A percentile compares a stretch with the other conserved stretches of the same genome.
phyloP scores from a whole-genome alignment of 2,329 filamentous ascomycete genomes.

The Triangularia setosa region DNA sequence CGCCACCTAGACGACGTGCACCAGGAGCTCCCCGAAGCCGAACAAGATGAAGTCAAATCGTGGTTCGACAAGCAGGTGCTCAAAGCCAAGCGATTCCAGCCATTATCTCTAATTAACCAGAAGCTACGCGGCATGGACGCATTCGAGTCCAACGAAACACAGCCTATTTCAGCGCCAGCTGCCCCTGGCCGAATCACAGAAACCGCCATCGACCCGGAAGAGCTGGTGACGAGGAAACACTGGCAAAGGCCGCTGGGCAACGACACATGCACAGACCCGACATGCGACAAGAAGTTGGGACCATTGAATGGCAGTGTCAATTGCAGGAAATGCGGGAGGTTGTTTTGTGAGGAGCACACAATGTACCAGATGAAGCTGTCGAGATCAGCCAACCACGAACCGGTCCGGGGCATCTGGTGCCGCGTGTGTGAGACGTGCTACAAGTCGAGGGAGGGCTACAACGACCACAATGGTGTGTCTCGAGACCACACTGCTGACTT shows the following conservation, averaged over 20 bases:
- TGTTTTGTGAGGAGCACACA: slow-evolving; percentile 97
- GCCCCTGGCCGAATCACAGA: slow-evolving; percentile 42
- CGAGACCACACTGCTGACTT: slow-evolving; percentile 73
- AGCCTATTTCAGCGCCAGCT: slow-evolving; percentile 33
- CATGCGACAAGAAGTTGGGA: slow-evolving; percentile 76
- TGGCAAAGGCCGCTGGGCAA: slow-evolving; percentile 77
- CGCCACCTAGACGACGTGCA: slow-evolving; percentile 80
- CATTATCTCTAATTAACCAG: slow-evolving; percentile 85
- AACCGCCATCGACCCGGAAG: slow-evolving; percentile 69
- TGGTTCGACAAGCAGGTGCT: slow-evolving; percentile 95
- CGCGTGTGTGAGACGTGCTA: slow-evolving; percentile 98
- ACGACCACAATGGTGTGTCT: slow-evolving; percentile 72
- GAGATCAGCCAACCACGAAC: slow-evolving; percentile 82
- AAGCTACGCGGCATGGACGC: slow-evolving; percentile 89
- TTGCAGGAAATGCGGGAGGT: slow-evolving; percentile 83
- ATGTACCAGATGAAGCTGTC: slow-evolving; percentile 99
- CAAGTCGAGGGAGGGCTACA: slow-evolving; percentile 93
- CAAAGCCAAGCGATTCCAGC: slow-evolving; percentile 90
- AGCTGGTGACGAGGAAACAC: slow-evolving; percentile 80
- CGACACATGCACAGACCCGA: slow-evolving; percentile 82
- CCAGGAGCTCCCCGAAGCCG: slow-evolving; percentile 80
- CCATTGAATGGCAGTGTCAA: slow-evolving; percentile 81
- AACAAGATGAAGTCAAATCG: slow-evolving; percentile 91
- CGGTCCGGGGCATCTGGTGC: slow-evolving; percentile 86
- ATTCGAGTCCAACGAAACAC: slow-evolving; percentile 84